Evolutionary conservation across 2,329 filamentous ascomycete species (phyloP).

Genomic region (Aureobasidium sp.): DNA sequence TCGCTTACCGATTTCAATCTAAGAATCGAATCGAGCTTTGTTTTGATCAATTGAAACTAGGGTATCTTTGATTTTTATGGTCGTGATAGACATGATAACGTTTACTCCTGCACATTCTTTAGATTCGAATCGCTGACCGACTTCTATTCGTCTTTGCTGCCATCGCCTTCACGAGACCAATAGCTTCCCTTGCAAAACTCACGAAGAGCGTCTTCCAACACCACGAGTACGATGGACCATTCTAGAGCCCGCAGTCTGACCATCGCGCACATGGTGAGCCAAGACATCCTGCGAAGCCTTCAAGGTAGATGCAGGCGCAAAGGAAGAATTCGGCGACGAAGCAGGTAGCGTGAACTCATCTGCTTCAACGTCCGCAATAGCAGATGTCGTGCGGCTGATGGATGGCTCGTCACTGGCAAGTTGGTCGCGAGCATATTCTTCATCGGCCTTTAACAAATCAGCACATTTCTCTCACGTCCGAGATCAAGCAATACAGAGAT

Average conservation of each 20-base stretch:
- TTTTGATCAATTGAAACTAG: neutral
- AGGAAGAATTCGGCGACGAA: neutral
- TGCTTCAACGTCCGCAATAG: neutral
- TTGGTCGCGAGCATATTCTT: neutral
- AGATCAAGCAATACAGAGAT: neutral
- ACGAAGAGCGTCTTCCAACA: neutral
- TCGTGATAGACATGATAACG: neutral
- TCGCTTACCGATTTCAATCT: neutral
- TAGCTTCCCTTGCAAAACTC: neutral
- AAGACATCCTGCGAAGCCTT: neutral
- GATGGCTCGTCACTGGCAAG: neutral
- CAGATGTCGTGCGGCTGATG: neutral
- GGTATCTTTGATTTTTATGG: neutral
- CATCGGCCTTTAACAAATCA: neutral
- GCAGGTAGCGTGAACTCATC: neutral
- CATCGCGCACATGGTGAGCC: neutral
- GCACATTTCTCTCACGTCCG: too few relatives aligned
- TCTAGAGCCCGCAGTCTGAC: neutral
- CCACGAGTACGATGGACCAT: slow-evolving; percentile 3
- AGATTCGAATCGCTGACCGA: neutral
- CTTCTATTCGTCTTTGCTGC: neutral
- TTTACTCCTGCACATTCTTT: neutral
- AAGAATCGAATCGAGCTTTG: too few relatives aligned
- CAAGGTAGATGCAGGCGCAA: neutral
- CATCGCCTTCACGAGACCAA: neutral